A percentile compares a stretch with the other conserved stretches of the same genome.
These are phyloP conservation scores for Aphanomyces stellatus DNA, from an alignment of 352 stramenopile species.

Conservation along the genomic window DNA sequence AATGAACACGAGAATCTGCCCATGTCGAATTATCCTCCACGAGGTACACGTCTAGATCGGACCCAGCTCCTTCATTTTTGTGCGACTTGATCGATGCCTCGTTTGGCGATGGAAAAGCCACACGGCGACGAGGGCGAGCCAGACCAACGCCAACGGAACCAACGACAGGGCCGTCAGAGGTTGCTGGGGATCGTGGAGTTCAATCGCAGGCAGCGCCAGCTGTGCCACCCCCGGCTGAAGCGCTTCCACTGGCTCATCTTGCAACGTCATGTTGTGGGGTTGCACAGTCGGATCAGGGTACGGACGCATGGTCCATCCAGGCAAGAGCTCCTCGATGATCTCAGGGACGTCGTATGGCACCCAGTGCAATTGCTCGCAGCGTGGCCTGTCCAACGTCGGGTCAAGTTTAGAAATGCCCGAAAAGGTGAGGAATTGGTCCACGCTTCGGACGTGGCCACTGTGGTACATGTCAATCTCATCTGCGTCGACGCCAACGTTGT, in stretches of 20 bases:
- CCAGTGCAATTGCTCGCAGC: conserved; percentile 16
- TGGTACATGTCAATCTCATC: conserved; percentile 11
- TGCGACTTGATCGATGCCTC: no score
- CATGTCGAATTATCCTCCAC: no score
- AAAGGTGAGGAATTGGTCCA: conserved; percentile 6
- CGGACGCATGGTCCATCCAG: background rate
- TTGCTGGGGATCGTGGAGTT: background rate
- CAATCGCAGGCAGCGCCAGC: background rate
- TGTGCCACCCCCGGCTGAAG: background rate
- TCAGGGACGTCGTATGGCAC: conserved; percentile 10
- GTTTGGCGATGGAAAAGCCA: no score
- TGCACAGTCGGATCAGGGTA: background rate
- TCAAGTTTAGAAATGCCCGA: background rate
- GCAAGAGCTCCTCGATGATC: background rate
- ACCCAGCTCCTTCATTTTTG: no score
- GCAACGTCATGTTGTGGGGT: background rate
- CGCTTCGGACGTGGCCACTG: background rate
- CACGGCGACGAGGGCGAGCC: background rate
- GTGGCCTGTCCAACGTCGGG: background rate
- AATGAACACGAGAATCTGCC: no score
- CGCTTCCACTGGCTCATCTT: background rate
- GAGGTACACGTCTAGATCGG: no score
- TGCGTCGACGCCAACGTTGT: background rate
- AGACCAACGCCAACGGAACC: background rate
- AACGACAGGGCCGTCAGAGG: background rate